Evolutionary conservation across 306 rosid species (phyloP), one percentile per base, ranked within the genome.

Genomic region (Pterocarpus macrocarpus): DNA sequence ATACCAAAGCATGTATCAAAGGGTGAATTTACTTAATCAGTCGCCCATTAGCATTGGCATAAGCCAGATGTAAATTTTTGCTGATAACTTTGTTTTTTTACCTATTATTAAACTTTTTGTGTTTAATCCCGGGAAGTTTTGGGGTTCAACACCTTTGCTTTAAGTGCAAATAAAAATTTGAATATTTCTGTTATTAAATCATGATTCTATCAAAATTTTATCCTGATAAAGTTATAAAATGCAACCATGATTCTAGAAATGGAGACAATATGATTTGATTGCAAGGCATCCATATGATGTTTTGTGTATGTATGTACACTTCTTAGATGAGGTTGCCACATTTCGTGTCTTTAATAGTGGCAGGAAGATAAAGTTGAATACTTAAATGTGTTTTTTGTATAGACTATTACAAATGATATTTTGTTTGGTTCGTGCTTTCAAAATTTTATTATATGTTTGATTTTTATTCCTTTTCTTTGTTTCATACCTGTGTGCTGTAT

Each of bases 1-100:
- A 63, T 41, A 50, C 41, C 33, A 12, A 52, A 53, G 44, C 41
- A 53, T 64, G 12, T 50, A 7, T 68, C 58, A 22, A 43, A 39
- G 50, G 10, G 50, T 58, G 65, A 81, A 73, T 57, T 36, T 64
- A 16, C 16, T 41, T 11, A 34, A 62, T 34, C 61, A 39, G 35
- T 81, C 36, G 28, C 33, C 49, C 16, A 5, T 59, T 71, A 6
- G 32, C 28, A 32, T 64, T 64, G 64, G 58, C 68, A 41, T 11
- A 28, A 22, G 35, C 65, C 81, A 66, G 38, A 77, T 53, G 8
- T 67, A 16, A 56, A 47, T 7, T 69, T 69, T 78, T 17, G 74
- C 64, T 76, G 53, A 32, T 68, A 58, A 17, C 16, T 61, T 7
- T 38, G 2, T n/a, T 41, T 71, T 30, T 52, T 52, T 53, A 4